Evolutionary conservation across 2,329 filamentous ascomycete species (phyloP), one percentile per base, ranked within the genome.

Genomic region (Helminthosporium solani): DNA sequence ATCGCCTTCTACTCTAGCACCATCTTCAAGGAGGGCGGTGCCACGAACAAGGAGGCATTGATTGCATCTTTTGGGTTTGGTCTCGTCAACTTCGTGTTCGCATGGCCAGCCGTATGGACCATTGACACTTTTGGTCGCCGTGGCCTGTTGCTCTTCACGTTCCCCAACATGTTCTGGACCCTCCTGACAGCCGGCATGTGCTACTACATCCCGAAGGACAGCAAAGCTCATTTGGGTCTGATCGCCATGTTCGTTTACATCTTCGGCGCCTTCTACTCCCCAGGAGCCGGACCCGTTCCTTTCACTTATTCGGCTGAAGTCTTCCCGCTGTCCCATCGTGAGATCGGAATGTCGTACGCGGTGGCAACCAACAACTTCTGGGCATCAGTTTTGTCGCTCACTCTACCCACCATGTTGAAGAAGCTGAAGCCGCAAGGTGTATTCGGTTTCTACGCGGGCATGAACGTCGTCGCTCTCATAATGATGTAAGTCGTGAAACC

Each of bases 291-390:
- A 9, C 54, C 56, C 2, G 54, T 53, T 9, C 49, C 51, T 7
- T 57, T 56, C 46, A 70, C 70, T 7, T 63, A 63, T 39, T 58
- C 64, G 2, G 7, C 85, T 33, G 85, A 88, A 64, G 82, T 87
- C 1, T 88, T 85, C 62, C 85, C 85, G 0, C 76, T 87, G 0
- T 85, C 82, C 1, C 84, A 88, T 63, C 78, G 85, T 58, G 85
- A 88, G 61, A 77, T 87, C 19, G 85, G 85, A 46, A 88, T 88
- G 85, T 79, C 78, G 0, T 87, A 79, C 68, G 80, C 83, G 7
- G 84, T 87, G 7, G 82, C 84, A 1, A 86, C 82, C 0, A 85
- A 82, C 51, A 73, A 85, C 50, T 79, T 78, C 68, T 80, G 77
- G 70, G 77, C 72, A 7, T 75, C 79, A 0, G 78, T 87, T 0